Conservation (phyloP, 2,329 filamentous ascomycete genomes). For the Venturia carpophila region DNA sequence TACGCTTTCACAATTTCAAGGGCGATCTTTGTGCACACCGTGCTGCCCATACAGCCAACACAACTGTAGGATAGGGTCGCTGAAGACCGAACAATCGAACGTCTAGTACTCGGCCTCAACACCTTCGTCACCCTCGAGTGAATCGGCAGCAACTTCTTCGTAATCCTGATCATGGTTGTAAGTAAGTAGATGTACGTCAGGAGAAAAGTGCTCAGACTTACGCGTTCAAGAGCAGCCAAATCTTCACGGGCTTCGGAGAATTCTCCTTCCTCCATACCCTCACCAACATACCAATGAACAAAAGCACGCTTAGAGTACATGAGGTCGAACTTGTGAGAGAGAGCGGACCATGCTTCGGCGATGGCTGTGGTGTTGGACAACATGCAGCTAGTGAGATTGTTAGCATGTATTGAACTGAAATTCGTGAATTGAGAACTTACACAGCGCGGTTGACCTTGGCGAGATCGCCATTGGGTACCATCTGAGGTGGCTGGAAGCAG, state of each 20-base stretch:
- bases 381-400: conserved; percentile 64
- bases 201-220: conserved; percentile 13
- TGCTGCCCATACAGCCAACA: not conserved
- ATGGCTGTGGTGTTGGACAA: conserved; percentile 98
- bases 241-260: conserved; percentile 99
- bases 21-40: not conserved
- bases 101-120: conserved; percentile 83
- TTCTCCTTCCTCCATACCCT: conserved; percentile 99
- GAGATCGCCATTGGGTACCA: conserved; percentile 92
- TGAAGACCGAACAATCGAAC: not conserved
- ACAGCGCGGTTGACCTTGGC: conserved; percentile 98
- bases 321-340: conserved; percentile 97
- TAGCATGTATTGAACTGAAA: conserved; percentile 9
- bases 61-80: not conserved
- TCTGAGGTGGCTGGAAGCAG: conserved; percentile 96
- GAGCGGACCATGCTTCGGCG: conserved; percentile 92
- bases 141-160: conserved; percentile 96
- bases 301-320: conserved; percentile 99
- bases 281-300: conserved; percentile 99
- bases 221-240: conserved; percentile 86
- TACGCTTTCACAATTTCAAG: conserved; percentile 12
- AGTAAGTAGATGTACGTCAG: not conserved
- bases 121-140: conserved; percentile 76
- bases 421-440: conserved; percentile 48
- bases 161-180: conserved; percentile 55